phyloP scores from a whole-genome alignment of 352 stramenopile genomes.

The Globisporangium mamillatum region DNA sequence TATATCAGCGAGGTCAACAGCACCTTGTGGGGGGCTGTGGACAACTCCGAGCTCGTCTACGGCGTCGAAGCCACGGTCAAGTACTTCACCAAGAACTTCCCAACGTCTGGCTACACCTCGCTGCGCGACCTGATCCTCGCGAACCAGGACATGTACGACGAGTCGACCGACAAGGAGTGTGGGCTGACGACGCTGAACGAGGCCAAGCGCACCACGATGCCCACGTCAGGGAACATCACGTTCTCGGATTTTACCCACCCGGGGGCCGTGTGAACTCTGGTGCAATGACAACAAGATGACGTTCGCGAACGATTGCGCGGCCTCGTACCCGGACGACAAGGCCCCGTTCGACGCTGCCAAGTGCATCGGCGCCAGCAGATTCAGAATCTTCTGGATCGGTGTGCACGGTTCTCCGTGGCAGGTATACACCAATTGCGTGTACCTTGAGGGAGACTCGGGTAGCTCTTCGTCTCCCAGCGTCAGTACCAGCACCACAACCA shows the following conservation, averaged over 20 bases:
- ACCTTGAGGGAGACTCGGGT: conserved; percentile 26
- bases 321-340: conserved; percentile 32
- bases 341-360: conserved; percentile 43
- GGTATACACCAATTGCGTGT: conserved; percentile 54
- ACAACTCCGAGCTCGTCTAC: conserved; percentile 26
- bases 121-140: conserved; percentile 30
- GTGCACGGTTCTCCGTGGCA: conserved; percentile 50
- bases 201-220: conserved; percentile 31
- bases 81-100: conserved; percentile 28
- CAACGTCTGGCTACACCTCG: conserved; percentile 23
- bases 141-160: conserved; percentile 8
- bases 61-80: conserved; percentile 22
- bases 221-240: conserved; percentile 29
- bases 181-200: conserved; percentile 31
- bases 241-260: conserved; percentile 56
- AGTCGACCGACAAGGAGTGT: conserved; percentile 11
- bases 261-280: conserved; percentile 63
- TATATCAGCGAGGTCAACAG: conserved; percentile 25
- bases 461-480: conserved; percentile 11
- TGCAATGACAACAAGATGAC: conserved; percentile 53
- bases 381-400: conserved; percentile 49
- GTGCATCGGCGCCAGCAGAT: conserved; percentile 39
- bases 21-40: conserved; percentile 20
- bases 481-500: not conserved
- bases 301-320: conserved; percentile 46